These are phyloP conservation scores for Pythium chondricola DNA, from an alignment of 352 stramenopile species.

Conservation along the genomic window DNA sequence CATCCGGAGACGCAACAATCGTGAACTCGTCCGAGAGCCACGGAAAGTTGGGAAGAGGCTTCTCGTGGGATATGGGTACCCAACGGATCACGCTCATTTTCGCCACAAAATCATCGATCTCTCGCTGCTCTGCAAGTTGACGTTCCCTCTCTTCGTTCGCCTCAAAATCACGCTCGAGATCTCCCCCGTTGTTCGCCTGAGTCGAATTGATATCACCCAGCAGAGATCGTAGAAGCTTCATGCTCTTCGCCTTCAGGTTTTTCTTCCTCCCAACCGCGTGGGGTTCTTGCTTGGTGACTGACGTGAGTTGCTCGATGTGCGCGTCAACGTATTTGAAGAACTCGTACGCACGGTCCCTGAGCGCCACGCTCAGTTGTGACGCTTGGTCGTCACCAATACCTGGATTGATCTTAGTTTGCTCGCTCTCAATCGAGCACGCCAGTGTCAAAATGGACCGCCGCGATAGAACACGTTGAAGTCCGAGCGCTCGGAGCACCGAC, in stretches of 20 bases:
- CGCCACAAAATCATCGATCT: conserved; percentile 61
- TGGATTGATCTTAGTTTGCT: conserved; percentile 32
- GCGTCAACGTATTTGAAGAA: conserved; percentile 68
- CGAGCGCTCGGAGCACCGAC: conserved; percentile 48
- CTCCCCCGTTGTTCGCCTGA: too few species aligned
- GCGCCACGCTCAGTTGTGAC: conserved; percentile 11
- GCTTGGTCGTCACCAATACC: conserved; percentile 4
- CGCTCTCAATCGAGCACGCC: conserved; percentile 49
- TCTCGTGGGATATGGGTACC: conserved; percentile 43
- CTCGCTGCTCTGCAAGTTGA: conserved; percentile 25
- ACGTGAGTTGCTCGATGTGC: conserved; percentile 49
- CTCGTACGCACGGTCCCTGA: conserved; percentile 33
- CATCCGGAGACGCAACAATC: conserved; percentile 38
- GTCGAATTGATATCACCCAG: conserved; percentile 31
- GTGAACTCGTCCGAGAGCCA: conserved; percentile 30
- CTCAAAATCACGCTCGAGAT: too few species aligned
- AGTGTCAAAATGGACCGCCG: conserved; percentile 55
- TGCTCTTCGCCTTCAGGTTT: conserved; percentile 42
- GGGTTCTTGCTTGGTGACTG: conserved; percentile 16
- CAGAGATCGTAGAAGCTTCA: conserved; percentile 49
- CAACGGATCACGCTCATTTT: conserved; percentile 51
- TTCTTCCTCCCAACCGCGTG: conserved; percentile 18
- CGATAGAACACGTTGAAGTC: conserved; percentile 59
- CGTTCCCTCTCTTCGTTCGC: conserved; percentile 28
- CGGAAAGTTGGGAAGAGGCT: conserved; percentile 28